A percentile compares a stretch with the other conserved stretches of the same genome.
Evolutionary conservation across 2,329 filamentous ascomycete genomes (phyloP).

Genomic region (Pseudofabraea citricarpa): DNA sequence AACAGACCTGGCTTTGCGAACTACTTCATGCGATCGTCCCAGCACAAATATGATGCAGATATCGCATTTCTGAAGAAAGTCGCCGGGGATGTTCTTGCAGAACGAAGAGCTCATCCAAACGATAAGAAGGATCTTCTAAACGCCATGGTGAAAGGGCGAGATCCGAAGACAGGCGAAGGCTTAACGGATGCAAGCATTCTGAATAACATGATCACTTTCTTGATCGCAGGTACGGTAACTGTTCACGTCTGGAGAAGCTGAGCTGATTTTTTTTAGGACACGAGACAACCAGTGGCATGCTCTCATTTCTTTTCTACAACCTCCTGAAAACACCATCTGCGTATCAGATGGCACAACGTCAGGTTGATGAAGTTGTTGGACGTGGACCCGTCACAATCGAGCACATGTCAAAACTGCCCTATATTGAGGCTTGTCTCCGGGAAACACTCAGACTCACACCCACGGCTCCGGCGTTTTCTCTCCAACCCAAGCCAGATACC

Average conservation of each 20-base stretch:
- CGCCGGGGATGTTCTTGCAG: slow-evolving; percentile 54
- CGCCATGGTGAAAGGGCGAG: slow-evolving; percentile 64
- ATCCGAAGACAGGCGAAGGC: slow-evolving; percentile 62
- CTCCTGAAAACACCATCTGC: slow-evolving; percentile 44
- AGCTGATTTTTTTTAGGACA: slow-evolving; percentile 40
- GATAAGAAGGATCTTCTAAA: slow-evolving; percentile 63
- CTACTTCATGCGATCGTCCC: slow-evolving; percentile 39
- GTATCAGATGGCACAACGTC: slow-evolving; percentile 41
- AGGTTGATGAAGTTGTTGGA: slow-evolving; percentile 49
- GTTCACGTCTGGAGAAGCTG: slow-evolving; percentile 28
- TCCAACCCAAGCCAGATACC: slow-evolving; percentile 36
- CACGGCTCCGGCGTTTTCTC: slow-evolving; percentile 52
- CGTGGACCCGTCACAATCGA: slow-evolving; percentile 36
- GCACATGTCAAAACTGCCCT: slow-evolving; percentile 51
- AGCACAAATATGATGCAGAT: slow-evolving; percentile 46
- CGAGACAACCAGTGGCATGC: slow-evolving; percentile 58
- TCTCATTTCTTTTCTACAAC: slow-evolving; percentile 47
- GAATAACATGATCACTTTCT: slow-evolving; percentile 68
- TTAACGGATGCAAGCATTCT: slow-evolving; percentile 59
- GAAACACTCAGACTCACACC: slow-evolving; percentile 62
- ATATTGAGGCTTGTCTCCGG: slow-evolving; percentile 59
- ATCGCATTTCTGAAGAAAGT: slow-evolving; percentile 51
- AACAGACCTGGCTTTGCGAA: slow-evolving; percentile 41
- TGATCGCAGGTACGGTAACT: slow-evolving; percentile 40
- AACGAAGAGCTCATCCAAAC: slow-evolving; percentile 48